phyloP scores from a whole-genome alignment of 1,139 yeast genomes.

The Torulaspora globosa region DNA sequence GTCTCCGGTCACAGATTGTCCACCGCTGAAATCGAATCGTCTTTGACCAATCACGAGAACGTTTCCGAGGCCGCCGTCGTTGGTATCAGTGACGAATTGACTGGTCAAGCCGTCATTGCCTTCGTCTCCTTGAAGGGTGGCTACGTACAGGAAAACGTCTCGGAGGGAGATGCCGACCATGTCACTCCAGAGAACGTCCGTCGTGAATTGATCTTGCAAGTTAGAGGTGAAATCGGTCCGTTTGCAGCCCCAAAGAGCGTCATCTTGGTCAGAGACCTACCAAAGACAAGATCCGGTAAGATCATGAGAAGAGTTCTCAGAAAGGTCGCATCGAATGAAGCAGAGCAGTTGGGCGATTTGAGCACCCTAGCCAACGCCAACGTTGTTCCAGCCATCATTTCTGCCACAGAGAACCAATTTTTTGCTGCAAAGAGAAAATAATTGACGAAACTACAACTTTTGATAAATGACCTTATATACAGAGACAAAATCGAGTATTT shows the following conservation, averaged over 20 bases:
- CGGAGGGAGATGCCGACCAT: constrained; percentile 43
- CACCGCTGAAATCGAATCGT: constrained; percentile 96
- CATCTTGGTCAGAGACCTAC: constrained; percentile 82
- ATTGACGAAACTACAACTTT: neutral
- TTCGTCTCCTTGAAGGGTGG: constrained; percentile 79
- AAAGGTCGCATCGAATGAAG: constrained; percentile 84
- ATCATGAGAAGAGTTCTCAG: constrained; percentile 97
- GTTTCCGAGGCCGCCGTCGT: constrained; percentile 95
- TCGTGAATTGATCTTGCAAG: constrained; percentile 80
- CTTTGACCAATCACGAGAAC: constrained; percentile 69
- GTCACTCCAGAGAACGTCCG: constrained; percentile 52
- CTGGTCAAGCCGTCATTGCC: constrained; percentile 97
- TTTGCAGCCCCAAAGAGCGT: constrained; percentile 97
- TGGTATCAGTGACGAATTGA: constrained; percentile 88
- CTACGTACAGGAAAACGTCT: constrained; percentile 40
- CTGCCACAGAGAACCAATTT: constrained; percentile 40
- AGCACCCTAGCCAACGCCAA: constrained; percentile 87
- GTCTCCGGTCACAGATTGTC: constrained; percentile 97
- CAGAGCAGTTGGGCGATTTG: constrained; percentile 89
- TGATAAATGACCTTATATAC: constrained; percentile 1
- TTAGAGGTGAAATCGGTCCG: constrained; percentile 93
- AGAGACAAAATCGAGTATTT: constrained; percentile 1
- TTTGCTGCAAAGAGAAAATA: constrained; percentile 29
- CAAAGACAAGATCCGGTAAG: constrained; percentile 97
- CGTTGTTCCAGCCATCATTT: constrained; percentile 72